These are phyloP conservation scores for Alternaria arbusti DNA, from an alignment of 2,329 filamentous ascomycete species.

Conservation along the genomic window DNA sequence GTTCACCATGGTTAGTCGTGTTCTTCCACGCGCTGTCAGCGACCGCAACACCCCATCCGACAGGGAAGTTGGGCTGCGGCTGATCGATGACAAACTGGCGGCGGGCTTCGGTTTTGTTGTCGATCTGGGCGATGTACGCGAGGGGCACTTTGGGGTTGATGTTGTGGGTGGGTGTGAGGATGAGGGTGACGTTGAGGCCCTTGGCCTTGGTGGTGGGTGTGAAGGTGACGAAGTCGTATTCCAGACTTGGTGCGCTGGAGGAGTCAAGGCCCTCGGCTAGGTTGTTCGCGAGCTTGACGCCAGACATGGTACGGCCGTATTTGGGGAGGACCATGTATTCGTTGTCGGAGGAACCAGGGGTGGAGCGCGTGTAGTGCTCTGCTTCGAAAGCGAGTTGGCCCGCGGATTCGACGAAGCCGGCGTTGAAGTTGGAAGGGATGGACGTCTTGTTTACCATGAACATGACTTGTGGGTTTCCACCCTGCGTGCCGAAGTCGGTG, in stretches of 20 bases:
- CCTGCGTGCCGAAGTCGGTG: slow-evolving; percentile 50
- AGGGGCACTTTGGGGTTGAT: slow-evolving; percentile 58
- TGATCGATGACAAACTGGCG: slow-evolving; percentile 53
- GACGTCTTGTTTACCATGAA: slow-evolving; percentile 45
- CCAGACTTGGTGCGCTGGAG: slow-evolving; percentile 38
- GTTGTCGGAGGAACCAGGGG: slow-evolving; percentile 29
- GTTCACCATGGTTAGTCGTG: slow-evolving; percentile 47
- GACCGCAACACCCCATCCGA: slow-evolving; percentile 58
- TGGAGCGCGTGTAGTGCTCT: slow-evolving; percentile 46
- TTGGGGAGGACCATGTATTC: slow-evolving; percentile 39
- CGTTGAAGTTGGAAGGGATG: slow-evolving; percentile 39
- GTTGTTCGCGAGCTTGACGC: slow-evolving; percentile 37
- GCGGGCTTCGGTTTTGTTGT: slow-evolving; percentile 49
- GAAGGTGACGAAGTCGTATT: slow-evolving; percentile 49
- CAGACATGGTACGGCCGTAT: slow-evolving; percentile 48
- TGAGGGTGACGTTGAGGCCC: slow-evolving; percentile 48
- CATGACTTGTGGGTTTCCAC: slow-evolving; percentile 34
- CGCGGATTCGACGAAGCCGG: slow-evolving; percentile 46
- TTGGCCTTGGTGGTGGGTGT: slow-evolving; percentile 40
- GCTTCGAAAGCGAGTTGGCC: slow-evolving; percentile 47
- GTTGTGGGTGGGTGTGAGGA: slow-evolving; percentile 57
- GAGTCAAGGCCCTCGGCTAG: slow-evolving; percentile 37
- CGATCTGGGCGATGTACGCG: slow-evolving; percentile 58
- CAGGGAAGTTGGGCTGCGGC: slow-evolving; percentile 52
- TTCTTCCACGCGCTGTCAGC: slow-evolving; percentile 60